Evolutionary conservation across 352 stramenopile species (phyloP), one percentile per base, ranked within the genome.

Genomic region (Globisporangium echinulatum): DNA sequence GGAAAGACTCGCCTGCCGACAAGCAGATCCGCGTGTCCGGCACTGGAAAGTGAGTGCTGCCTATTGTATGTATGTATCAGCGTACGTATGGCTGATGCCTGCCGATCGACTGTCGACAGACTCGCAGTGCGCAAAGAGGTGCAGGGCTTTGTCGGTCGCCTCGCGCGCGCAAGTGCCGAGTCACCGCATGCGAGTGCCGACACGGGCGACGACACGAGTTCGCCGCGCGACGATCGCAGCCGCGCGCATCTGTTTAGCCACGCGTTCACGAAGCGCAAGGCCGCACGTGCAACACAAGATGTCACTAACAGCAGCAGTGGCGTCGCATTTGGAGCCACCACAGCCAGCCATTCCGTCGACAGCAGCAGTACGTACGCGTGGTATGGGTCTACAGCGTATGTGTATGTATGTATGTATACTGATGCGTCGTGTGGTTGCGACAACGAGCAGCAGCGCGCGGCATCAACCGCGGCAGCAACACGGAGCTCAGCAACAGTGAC

Each of bases 21-120:
- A 94, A 94, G 67, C 77, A 92, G 52, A 88, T 94, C 57, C 72
- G 82, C 54, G 72, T 85, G 6, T 90, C 79, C 9, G 84, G 84
- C 5, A 88, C 78, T 1, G 74, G 74, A 9, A 89, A 88, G 68
- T 67, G 6, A 2, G 36, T 52, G 13, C 14, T 38, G 6, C 1
- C 4, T 19, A 10, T 50, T 59, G 19, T 54, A 38, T 33, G 19
- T 4, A 40, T 54, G 11, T 44, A n/a, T 17, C 6, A 14, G 47
- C 7, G 42, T 58, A 38, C 54, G 14, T 54, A 49, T 54, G n/a
- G 13, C 15, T 58, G 49, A 11, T 57, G n/a, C 38, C 42, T 51
- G 6, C 46, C 52, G 15, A 56, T 40, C 17, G 36, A 55, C 13
- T 52, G 11, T 25, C 13, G 48, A 52, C 43, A 77, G 67, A 60